Evolutionary conservation across 768 basidiomycete genomes (phyloP), one percentile per base, ranked within the genome.

Genomic region (Fomitopsis pulvina): DNA sequence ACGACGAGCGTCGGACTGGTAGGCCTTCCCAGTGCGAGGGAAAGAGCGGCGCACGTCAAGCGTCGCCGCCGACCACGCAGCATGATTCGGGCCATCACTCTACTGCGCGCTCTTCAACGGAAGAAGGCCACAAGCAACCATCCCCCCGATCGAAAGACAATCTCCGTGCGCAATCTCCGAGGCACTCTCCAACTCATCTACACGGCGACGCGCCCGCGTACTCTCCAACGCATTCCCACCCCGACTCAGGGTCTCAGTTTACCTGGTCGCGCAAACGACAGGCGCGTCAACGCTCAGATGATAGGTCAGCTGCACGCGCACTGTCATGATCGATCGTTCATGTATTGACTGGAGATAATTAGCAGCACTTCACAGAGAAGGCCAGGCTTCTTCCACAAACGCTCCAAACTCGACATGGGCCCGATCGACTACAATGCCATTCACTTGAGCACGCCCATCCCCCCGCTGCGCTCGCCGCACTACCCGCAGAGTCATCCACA

Each of bases 401-500:
- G 46, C 5, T 38, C 47, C 7, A 28, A 52, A 39, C 53, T 58
- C 22, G 62, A 54, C n/a, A 56, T 58, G 42, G 60, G 58, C 38
- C 34, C 34, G 47, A 29, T 40, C 44, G 62, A 60, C 41, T 63
- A 58, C 52, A 59, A 63, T 45, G 57, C 60, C 48, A 57, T 63
- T 45, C 52, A 57, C 45, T 55, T 59, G 37, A 51, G 29, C 38
- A 48, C 47, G 21, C 47, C 47, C 14, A 38, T 48, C 14, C 37
- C 52, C 47, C 57, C 22, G 41, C 51, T 59, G 28, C 52, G 50
- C 21, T 45, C 57, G 7, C 51, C 54, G 18, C 48, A 49, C 11
- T 37, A 54, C 16, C 8, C 20, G 22, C 7, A n/a, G 7, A 18
- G 10, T 16, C 48, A 47, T 51, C 52, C 40, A 29, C 45, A 32